Conservation (phyloP, 2,329 filamentous ascomycete species). For the Diaporthe destruens region DNA sequence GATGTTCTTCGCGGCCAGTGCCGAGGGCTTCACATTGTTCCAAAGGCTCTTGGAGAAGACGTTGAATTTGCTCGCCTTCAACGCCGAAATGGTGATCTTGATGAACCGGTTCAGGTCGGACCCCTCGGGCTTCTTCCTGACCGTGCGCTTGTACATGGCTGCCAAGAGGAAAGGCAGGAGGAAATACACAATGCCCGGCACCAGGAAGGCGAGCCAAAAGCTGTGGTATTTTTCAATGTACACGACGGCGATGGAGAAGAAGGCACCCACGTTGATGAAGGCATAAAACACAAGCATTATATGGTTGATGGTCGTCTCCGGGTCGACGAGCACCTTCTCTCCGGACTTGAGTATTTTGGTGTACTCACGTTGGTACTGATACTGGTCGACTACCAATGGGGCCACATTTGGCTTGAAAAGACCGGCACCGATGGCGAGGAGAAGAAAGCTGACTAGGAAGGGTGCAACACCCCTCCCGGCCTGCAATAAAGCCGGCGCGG, state of each 20-base stretch:
- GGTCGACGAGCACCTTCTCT: slow-evolving; percentile 61
- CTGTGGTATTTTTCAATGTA: slow-evolving; percentile 83
- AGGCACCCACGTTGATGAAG: slow-evolving; percentile 75
- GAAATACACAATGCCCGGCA: slow-evolving; percentile 66
- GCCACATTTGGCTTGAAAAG: slow-evolving; percentile 76
- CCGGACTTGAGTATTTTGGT: slow-evolving; percentile 57
- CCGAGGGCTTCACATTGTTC: slow-evolving; percentile 69
- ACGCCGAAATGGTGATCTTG: slow-evolving; percentile 65
- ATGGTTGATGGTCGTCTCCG: slow-evolving; percentile 60
- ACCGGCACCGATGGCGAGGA: slow-evolving; percentile 77
- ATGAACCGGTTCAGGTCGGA: slow-evolving; percentile 73
- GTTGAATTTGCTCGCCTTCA: slow-evolving; percentile 65
- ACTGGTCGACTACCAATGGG: slow-evolving; percentile 59
- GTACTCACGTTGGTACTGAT: slow-evolving; percentile 55
- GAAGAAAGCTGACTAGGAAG: slow-evolving; percentile 72
- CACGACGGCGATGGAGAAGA: slow-evolving; percentile 72
- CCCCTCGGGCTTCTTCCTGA: slow-evolving; percentile 70
- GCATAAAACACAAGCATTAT: slow-evolving; percentile 68
- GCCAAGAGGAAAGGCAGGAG: slow-evolving; percentile 69
- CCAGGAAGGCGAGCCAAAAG: slow-evolving; percentile 77
- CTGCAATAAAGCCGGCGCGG: slow-evolving; percentile 70
- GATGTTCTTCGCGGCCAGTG: slow-evolving; percentile 57
- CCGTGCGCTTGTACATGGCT: slow-evolving; percentile 68
- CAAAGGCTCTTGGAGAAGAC: slow-evolving; percentile 68
- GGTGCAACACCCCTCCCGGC: slow-evolving; percentile 65